Evolutionary conservation across 2,329 filamentous ascomycete species (phyloP).

Genomic region (Aspergillus felis): DNA sequence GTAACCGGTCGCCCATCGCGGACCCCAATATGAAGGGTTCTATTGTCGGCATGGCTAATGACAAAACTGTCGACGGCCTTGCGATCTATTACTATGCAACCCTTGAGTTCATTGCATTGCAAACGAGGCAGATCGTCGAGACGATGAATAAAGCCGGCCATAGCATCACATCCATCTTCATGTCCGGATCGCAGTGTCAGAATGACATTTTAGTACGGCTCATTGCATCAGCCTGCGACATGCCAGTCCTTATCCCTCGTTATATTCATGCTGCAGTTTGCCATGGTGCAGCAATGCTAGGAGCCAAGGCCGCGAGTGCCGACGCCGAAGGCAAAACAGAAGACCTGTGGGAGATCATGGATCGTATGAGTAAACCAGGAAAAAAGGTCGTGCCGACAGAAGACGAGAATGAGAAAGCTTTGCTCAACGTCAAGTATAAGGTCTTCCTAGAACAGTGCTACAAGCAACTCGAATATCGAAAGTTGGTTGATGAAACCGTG

Average conservation of each 20-base stretch:
- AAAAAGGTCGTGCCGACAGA: constrained; percentile 72
- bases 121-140: constrained; percentile 92
- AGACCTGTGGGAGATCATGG: constrained; percentile 94
- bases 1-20: constrained; percentile 90
- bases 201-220: constrained; percentile 89
- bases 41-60: constrained; percentile 79
- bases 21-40: constrained; percentile 90
- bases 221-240: constrained; percentile 82
- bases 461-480: constrained; percentile 78
- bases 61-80: constrained; percentile 81
- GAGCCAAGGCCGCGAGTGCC: constrained; percentile 90
- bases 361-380: constrained; percentile 91
- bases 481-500: constrained; percentile 65
- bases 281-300: constrained; percentile 97
- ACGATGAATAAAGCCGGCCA: constrained; percentile 91
- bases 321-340: constrained; percentile 74
- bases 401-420: constrained; percentile 68
- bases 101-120: constrained; percentile 96
- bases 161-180: constrained; percentile 88
- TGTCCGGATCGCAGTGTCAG: constrained; percentile 97
- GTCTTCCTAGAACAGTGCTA: constrained; percentile 92
- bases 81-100: constrained; percentile 92
- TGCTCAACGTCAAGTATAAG: constrained; percentile 85
- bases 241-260: constrained; percentile 88
- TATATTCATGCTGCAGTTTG: constrained; percentile 96